Evolutionary conservation across 768 basidiomycete genomes (phyloP).

Genomic region (Calocera viscosa): DNA sequence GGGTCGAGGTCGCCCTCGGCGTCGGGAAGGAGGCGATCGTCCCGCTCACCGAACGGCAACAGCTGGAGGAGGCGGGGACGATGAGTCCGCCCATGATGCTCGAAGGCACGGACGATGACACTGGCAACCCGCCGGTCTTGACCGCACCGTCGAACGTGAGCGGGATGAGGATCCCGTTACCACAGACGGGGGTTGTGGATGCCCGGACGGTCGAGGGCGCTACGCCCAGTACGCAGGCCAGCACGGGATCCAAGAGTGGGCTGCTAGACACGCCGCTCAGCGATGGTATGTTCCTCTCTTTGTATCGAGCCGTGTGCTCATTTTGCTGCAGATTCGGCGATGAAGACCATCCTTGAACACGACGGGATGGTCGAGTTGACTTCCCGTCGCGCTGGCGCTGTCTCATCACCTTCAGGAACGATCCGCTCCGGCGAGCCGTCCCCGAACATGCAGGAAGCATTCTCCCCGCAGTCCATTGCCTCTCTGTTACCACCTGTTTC

Average conservation of each 20-base stretch:
- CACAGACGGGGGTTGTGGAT: neutral
- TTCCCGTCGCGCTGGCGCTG: neutral
- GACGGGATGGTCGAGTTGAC: conserved; percentile 5
- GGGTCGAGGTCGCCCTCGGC: conserved; percentile 55
- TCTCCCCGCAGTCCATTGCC: neutral
- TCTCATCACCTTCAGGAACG: neutral
- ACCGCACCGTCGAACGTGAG: neutral
- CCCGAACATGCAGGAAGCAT: neutral
- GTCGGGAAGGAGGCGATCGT: conserved; percentile 16
- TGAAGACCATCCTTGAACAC: conserved; percentile 5
- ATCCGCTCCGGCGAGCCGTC: neutral
- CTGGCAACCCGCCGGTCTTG: neutral
- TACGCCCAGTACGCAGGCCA: neutral
- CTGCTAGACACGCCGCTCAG: neutral
- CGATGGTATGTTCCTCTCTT: neutral
- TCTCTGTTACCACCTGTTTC: neutral
- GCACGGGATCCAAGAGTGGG: neutral
- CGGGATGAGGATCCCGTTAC: neutral
- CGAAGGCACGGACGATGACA: neutral
- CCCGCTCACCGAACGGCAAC: neutral
- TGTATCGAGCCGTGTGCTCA: neutral
- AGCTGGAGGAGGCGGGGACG: neutral
- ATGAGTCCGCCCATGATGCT: neutral
- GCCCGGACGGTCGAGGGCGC: neutral
- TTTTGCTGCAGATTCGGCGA: neutral